These are phyloP conservation scores for Candida gorgasii DNA, from an alignment of 805 yeast species.

Conservation along the genomic window DNA sequence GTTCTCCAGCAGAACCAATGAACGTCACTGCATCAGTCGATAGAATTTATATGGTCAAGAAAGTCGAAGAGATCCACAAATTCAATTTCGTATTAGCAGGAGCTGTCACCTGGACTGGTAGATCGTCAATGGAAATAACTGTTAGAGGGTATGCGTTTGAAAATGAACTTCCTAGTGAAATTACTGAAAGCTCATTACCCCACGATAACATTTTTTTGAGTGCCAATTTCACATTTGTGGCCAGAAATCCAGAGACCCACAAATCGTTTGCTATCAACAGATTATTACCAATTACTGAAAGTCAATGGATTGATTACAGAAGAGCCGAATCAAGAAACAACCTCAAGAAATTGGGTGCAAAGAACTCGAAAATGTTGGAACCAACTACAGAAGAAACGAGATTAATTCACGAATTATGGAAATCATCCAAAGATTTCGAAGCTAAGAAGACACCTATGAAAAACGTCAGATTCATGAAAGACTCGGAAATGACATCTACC, in stretches of 20 bases:
- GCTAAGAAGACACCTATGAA: slow-evolving; percentile 18
- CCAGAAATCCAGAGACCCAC: slow-evolving; percentile 91
- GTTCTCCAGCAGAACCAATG: slow-evolving; percentile 94
- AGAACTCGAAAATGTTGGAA: slow-evolving; percentile 57
- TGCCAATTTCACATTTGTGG: slow-evolving; percentile 94
- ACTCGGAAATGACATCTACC: slow-evolving; percentile 71
- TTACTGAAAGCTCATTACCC: slow-evolving; percentile 58
- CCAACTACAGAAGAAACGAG: slow-evolving; percentile 71
- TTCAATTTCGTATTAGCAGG: slow-evolving; percentile 85
- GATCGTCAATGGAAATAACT: slow-evolving; percentile 92
- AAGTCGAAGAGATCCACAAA: slow-evolving; percentile 73
- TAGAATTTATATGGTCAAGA: slow-evolving; percentile 81
- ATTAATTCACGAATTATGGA: slow-evolving; percentile 78
- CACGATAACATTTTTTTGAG: slow-evolving; percentile 74
- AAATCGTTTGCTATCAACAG: slow-evolving; percentile 84
- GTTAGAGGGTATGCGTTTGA: slow-evolving; percentile 83
- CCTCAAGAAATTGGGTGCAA: slow-evolving; percentile 77
- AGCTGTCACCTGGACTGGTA: slow-evolving; percentile 92
- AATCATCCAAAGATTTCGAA: slow-evolving; percentile 36
- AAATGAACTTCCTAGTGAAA: slow-evolving; percentile 50
- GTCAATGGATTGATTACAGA: slow-evolving; percentile 80
- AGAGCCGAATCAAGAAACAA: slow-evolving; percentile 90
- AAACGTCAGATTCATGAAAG: slow-evolving; percentile 61
- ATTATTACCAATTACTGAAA: slow-evolving; percentile 70
- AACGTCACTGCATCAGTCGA: slow-evolving; percentile 96